Base-by-base conservation (phyloP, 768 basidiomycete genomes). In the Crepidotus variabilis region DNA sequence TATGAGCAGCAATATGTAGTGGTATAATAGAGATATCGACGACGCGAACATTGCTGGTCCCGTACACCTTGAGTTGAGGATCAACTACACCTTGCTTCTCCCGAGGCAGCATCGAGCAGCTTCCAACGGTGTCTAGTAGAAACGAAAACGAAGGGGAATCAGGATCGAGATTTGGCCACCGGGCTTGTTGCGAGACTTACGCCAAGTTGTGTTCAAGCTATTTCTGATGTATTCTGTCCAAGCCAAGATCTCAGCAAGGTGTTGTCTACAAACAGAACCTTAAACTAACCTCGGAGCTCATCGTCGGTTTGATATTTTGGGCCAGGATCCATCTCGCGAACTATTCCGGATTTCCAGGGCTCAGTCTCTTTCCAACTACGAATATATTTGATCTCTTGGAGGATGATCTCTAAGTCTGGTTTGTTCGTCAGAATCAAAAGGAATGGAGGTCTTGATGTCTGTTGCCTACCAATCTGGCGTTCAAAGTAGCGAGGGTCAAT, bases 11-110 rank as follows among this genome's bases (percentile, higher is more conserved):
- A 51, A 83, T 67, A 47, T 81, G 82, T 51, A 83, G 63, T 2
- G 83, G 82, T 6, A 82, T 64, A 50, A 84, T 69, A 3, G 80
- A 82, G n/a, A 83, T 52, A 61, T 83, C 82, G 9, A 73, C 80
- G 5, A 85, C 74, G 6, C 84, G 75, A n/a, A 85, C 53, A 57
- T 84, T 84, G 47, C 64, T 72, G 2, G 83, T 83, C 1, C 82
- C 83, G 59, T 85, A 84, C 0, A 85, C 83, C 69, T 78, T 79
- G 4, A 82, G 65, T 14, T 70, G 51, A 18, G 73, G 65, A 54
- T 82, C 76, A 2, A 85, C 83, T 5, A 85, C 82, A 22, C 83
- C 82, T 16, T 70, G 68, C 50, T 77, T 75, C 23, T 78, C 75
- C 13, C 67, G 67, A 4, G 82, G 82, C 39, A 85, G 71, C 82